Evolutionary conservation across 352 stramenopile genomes (phyloP), one percentile per base, ranked within the genome.

Genomic region (Phytophthora crassamura): DNA sequence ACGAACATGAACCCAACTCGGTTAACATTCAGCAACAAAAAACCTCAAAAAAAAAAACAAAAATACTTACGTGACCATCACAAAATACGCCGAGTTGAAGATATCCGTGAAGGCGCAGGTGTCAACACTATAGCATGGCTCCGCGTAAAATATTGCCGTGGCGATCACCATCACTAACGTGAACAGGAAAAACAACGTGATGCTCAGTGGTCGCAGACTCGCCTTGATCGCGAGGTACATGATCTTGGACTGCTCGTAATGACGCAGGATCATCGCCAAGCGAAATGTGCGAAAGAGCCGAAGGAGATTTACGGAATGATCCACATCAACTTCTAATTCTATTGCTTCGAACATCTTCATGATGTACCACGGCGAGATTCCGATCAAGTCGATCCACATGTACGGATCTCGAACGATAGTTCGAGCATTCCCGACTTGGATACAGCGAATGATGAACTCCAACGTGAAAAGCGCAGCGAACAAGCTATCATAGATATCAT

Each of bases 101-200:
- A 93, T 90, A 60, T 93, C 86, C 14, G 84, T 93, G 57, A 94
- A 94, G 16, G 77, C 72, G 59, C 86, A 94, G 11, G 84, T 93
- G 33, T 82, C 73, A 33, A 91, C 57, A 45, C 91, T 84, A 48
- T 91, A 91, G 47, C 86, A 94, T 12, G 83, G 86, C 55, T 94
- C 80, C 5, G 84, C 75, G 47, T 91, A 91, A 60, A 87, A 93
- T 34, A 93, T 77, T 10, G 83, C 81, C 14, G 84, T 91, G 7
- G 82, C 84, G 39, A 94, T 59, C 5, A 92, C 33, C 83, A 94
- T 92, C 8, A 91, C 71, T 33, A 92, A 47, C 16, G 83, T 92
- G 36, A 90, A 82, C 1, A 94, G 68, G 57, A 94, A 94, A 59
- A 91, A 94, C 25, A 91, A 59, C 3, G 77, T 91, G 56, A 90